phyloP scores from a whole-genome alignment of 192 early-diverging fungal genomes.

The Umbelopsis isabellina region DNA sequence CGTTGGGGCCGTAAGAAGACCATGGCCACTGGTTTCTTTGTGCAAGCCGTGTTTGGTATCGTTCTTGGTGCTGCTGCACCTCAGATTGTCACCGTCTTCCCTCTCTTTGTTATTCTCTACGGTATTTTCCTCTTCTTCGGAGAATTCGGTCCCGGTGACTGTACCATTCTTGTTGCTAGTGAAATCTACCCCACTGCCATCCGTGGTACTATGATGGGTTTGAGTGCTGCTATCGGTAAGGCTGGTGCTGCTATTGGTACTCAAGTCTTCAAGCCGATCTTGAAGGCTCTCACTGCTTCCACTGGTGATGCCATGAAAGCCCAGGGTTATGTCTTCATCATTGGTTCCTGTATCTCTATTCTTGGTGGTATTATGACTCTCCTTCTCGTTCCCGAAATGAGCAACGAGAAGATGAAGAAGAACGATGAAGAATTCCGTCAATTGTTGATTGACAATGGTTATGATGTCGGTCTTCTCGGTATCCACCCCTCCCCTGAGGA shows the following conservation, averaged over 20 bases:
- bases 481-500: neutral
- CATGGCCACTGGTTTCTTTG: conserved; percentile 56
- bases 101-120: conserved; percentile 57
- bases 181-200: conserved; percentile 59
- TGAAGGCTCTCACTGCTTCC: conserved; percentile 29
- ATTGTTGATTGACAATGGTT: conserved; percentile 51
- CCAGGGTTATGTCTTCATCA: conserved; percentile 49
- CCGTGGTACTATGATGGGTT: conserved; percentile 53
- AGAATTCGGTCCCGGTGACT: conserved; percentile 60
- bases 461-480: conserved; percentile 37
- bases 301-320: conserved; percentile 37
- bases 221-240: conserved; percentile 52
- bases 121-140: conserved; percentile 58
- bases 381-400: conserved; percentile 54
- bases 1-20: conserved; percentile 52
- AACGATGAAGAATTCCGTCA: conserved; percentile 51
- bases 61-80: conserved; percentile 48
- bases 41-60: conserved; percentile 48
- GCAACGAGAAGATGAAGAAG: conserved; percentile 44
- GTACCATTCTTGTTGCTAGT: conserved; percentile 49
- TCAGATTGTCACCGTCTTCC: conserved; percentile 42
- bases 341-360: conserved; percentile 49
- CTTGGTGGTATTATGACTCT: conserved; percentile 49
- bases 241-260: conserved; percentile 50
- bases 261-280: conserved; percentile 46